Conservation (phyloP, 768 basidiomycete species). For the Russula sp. region DNA sequence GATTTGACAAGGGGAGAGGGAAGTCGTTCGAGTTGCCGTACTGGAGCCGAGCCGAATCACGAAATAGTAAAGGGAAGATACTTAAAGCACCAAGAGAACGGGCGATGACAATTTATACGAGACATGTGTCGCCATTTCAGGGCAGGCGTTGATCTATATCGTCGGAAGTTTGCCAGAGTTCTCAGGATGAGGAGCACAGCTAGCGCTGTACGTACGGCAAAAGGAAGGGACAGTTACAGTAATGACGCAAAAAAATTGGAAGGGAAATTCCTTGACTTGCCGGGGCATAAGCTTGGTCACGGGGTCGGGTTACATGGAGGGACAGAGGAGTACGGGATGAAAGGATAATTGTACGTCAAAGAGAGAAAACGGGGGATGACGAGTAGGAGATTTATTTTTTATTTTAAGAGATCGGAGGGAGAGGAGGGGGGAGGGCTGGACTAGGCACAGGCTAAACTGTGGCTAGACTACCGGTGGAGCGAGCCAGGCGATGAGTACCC, state of each 20-base stretch:
- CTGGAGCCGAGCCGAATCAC: slow-evolving; percentile 21
- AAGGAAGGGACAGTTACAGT: slow-evolving; percentile 2
- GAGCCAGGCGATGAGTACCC: background rate
- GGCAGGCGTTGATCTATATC: slow-evolving; percentile 28
- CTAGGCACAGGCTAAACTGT: slow-evolving; percentile 5
- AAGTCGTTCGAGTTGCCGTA: slow-evolving; percentile 21
- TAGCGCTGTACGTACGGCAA: slow-evolving; percentile 23
- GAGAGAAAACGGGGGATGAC: slow-evolving; percentile 4
- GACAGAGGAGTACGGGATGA: background rate
- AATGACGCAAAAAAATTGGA: slow-evolving; percentile 18
- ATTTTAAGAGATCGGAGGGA: slow-evolving; percentile 22
- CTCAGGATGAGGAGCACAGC: slow-evolving; percentile 22
- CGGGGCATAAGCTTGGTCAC: slow-evolving; percentile 13
- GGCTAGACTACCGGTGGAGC: slow-evolving; percentile 21
- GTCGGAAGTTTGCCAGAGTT: slow-evolving; percentile 18
- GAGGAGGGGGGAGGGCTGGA: slow-evolving; percentile 20
- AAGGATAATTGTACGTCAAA: background rate
- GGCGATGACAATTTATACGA: slow-evolving; percentile 26
- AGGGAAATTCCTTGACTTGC: slow-evolving; percentile 14
- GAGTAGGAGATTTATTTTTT: background rate
- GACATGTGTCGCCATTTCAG: slow-evolving; percentile 11
- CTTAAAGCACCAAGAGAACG: slow-evolving; percentile 11
- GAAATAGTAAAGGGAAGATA: slow-evolving; percentile 23
- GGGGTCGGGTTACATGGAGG: background rate
- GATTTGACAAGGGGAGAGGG: slow-evolving; percentile 22